Base-by-base conservation (phyloP, 169 alveolate species). In the Plasmodium sp. region DNA sequence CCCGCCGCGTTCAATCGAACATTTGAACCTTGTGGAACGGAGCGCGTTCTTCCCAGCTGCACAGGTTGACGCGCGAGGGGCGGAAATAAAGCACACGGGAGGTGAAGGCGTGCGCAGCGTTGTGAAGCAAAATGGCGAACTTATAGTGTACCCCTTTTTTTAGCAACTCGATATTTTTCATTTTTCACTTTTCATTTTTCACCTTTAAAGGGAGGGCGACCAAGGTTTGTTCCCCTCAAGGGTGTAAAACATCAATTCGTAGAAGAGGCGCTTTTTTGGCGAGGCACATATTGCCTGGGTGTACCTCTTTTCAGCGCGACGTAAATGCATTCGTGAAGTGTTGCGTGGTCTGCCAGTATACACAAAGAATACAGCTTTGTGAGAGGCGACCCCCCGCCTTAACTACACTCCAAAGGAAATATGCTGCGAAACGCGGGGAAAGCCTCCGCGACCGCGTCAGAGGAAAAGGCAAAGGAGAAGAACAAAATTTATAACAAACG, bases 381-480 rank as follows among this genome's bases (percentile, higher is more conserved):
- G 16, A 16, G 27, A 3, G 7, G 14, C 0, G 0, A 1, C 62
- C 22, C 1, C 7, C 62, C 14, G 0, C 54, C 16, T 7, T 2
- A 51, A 51, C 22, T 12, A 51, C 18, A 14, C 62, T 12, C 22
- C 22, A 51, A 51, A 51, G 27, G 9, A 14, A 51, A 14, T 3
- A 90, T 90, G 94, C 74, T 90, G 43, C 14, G 94, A 36, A 90
- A 62, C 51, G 31, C 73, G 56, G 90, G 77, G 14, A 90, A 90
- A 72, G 31, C 12, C 31, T 10, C 51, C 33, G 6, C 10, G 4
- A 33, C 5, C 41, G 10, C 79, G 16, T 18, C 34, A 22, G 94
- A 80, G 16, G 82, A 75, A 10, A 58, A 48, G 51, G 73, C n/a
- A 14, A 90, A 39, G 67, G 90, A 90, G 34, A 90, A 62, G 51